These are phyloP conservation scores for Serendipita indica DNA, from an alignment of 768 basidiomycete species.

Conservation along the genomic window DNA sequence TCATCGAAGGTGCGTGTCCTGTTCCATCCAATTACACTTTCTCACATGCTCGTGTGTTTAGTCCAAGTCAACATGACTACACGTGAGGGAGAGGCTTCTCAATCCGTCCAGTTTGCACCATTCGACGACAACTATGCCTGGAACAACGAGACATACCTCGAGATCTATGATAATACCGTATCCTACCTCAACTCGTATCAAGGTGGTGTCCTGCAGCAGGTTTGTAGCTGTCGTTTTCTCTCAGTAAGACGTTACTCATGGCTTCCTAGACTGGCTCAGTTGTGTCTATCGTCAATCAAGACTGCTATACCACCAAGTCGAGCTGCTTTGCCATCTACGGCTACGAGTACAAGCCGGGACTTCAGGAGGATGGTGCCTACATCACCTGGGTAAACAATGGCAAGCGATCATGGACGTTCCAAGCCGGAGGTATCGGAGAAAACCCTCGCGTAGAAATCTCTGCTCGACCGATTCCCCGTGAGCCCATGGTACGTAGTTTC, in stretches of 20 bases:
- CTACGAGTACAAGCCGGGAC: slow-evolving; percentile 71
- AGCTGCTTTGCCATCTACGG: slow-evolving; percentile 51
- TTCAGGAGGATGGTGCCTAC: slow-evolving; percentile 41
- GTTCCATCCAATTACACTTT: slow-evolving; percentile 9
- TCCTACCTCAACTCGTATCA: slow-evolving; percentile 48
- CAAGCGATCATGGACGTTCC: slow-evolving; percentile 54
- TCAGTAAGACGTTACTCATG: background rate
- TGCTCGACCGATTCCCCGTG: slow-evolving; percentile 57
- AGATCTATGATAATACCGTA: slow-evolving; percentile 37
- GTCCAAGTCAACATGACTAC: slow-evolving; percentile 42
- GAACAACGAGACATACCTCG: slow-evolving; percentile 40
- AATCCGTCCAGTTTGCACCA: slow-evolving; percentile 67
- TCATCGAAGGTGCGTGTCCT: slow-evolving; percentile 61
- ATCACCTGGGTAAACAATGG: slow-evolving; percentile 47
- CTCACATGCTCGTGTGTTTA: slow-evolving; percentile 19
- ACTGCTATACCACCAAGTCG: slow-evolving; percentile 39
- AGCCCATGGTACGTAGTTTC: slow-evolving; percentile 52
- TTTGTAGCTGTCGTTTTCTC: background rate
- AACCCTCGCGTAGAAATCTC: slow-evolving; percentile 48
- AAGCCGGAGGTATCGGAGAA: slow-evolving; percentile 44
- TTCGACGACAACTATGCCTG: slow-evolving; percentile 62
- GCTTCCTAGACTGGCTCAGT: slow-evolving; percentile 39
- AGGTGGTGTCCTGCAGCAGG: slow-evolving; percentile 73
- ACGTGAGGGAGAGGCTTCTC: slow-evolving; percentile 55
- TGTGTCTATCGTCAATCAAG: slow-evolving; percentile 52